These are phyloP conservation scores for Metarhizium rileyi DNA, from an alignment of 2,329 filamentous ascomycete species.

Conservation along the genomic window DNA sequence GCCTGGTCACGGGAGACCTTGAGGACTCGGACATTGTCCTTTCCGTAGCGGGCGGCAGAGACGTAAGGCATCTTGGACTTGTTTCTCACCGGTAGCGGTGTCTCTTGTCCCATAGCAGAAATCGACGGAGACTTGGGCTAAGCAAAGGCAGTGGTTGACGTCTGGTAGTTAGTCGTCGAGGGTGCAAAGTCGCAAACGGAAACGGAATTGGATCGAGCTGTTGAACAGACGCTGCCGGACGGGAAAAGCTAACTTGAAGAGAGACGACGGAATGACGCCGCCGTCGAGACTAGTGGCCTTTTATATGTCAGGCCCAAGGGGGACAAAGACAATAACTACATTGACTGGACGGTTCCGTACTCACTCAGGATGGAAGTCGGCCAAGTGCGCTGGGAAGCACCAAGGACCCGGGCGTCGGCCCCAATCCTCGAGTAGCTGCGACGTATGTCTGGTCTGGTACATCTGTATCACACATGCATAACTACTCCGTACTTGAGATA, in stretches of 20 bases:
- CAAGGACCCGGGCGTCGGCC: not conserved
- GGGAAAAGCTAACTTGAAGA: not conserved
- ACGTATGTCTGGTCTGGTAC: too few relatives aligned
- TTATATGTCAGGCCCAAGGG: not conserved
- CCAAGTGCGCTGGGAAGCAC: not conserved
- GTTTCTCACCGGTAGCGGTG: slow-evolving; percentile 1
- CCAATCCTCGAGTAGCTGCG: too few relatives aligned
- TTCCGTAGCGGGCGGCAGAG: slow-evolving; percentile 66
- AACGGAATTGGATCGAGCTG: not conserved
- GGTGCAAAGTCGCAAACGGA: not conserved
- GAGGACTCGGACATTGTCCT: slow-evolving; percentile 98
- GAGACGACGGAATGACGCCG: not conserved
- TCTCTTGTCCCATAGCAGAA: not conserved
- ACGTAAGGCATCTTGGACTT: slow-evolving; percentile 40
- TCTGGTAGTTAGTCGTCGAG: too few relatives aligned
- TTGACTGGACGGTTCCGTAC: too few relatives aligned
- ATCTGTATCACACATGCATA: too few relatives aligned
- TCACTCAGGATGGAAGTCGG: not conserved
- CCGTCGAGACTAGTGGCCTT: not conserved
- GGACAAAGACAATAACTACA: too few relatives aligned
- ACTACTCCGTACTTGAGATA: too few relatives aligned
- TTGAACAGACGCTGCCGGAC: not conserved
- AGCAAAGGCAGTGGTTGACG: not conserved
- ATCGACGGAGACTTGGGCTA: not conserved
- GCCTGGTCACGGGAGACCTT: slow-evolving; percentile 78